Conservation (phyloP, 2,329 filamentous ascomycete species). For the Beauveria medogensis region DNA sequence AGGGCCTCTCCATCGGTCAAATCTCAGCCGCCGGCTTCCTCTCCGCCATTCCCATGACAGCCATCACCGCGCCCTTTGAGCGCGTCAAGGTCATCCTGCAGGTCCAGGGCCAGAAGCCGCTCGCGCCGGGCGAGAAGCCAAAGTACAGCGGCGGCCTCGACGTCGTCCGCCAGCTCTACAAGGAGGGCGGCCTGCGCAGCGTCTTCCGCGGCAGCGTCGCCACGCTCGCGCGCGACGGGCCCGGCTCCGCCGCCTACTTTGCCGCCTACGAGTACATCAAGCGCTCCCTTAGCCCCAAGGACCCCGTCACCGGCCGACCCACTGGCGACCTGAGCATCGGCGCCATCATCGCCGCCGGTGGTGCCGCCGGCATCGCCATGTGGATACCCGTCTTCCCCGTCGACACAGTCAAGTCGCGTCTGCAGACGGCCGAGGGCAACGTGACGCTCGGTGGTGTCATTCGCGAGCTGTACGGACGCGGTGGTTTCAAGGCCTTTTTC, state of each 20-base stretch:
- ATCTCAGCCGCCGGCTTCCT: constrained; percentile 93
- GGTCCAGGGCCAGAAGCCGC: constrained; percentile 88
- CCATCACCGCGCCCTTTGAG: constrained; percentile 98
- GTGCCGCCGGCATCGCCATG: constrained; percentile 91
- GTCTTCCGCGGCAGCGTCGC: constrained; percentile 89
- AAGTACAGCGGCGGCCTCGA: constrained; percentile 82
- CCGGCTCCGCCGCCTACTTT: constrained; percentile 91
- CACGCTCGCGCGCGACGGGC: constrained; percentile 88
- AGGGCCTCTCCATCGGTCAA: constrained; percentile 76
- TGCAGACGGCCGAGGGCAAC: constrained; percentile 85
- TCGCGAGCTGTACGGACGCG: constrained; percentile 70
- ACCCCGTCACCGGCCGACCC: constrained; percentile 62
- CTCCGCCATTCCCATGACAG: constrained; percentile 93
- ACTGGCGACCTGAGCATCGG: constrained; percentile 70
- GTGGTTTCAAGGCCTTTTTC: constrained; percentile 90
- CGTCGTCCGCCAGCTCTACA: constrained; percentile 89
- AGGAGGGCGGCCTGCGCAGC: constrained; percentile 78
- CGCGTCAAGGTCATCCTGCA: constrained; percentile 97
- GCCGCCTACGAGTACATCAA: constrained; percentile 97
- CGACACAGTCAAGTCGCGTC: constrained; percentile 88
- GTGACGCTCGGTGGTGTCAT: constrained; percentile 75
- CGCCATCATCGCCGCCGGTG: constrained; percentile 80
- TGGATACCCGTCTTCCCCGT: constrained; percentile 98
- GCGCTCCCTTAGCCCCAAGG: constrained; percentile 73
- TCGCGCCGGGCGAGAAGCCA: constrained; percentile 83